Evolutionary conservation across 2,329 filamentous ascomycete species (phyloP).

Genomic region (Escovopsis sp.): DNA sequence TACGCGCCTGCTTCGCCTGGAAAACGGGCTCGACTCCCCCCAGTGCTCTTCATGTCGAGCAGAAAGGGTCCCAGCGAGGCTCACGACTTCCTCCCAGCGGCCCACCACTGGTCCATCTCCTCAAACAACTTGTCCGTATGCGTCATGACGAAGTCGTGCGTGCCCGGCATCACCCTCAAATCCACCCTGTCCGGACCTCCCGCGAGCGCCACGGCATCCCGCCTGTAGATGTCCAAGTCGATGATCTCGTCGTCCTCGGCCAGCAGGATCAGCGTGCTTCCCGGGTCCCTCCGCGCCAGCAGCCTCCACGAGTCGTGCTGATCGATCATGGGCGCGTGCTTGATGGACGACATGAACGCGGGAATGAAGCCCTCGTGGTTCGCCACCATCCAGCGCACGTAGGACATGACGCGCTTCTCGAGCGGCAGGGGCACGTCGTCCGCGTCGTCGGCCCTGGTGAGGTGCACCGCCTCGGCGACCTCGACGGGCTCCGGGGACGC

Average conservation of each 20-base stretch:
- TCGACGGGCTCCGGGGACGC: conserved; percentile 23
- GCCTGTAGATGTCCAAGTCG: conserved; percentile 31
- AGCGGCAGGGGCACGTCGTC: conserved; percentile 20
- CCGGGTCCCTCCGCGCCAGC: conserved; percentile 26
- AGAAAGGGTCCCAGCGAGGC: no score
- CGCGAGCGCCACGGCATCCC: conserved; percentile 34
- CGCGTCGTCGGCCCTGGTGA: conserved; percentile 10
- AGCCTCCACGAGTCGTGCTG: conserved; percentile 36
- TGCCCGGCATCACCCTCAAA: conserved; percentile 37
- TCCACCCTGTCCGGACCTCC: conserved; percentile 34
- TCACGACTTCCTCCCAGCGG: conserved; percentile 4
- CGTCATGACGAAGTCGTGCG: conserved; percentile 51
- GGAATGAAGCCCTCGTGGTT: conserved; percentile 43
- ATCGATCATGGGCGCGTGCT: conserved; percentile 36
- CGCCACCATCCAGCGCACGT: conserved; percentile 43
- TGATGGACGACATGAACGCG: conserved; percentile 44
- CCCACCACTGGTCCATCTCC: conserved; percentile 35
- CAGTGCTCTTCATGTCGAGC: no score
- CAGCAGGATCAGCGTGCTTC: conserved; percentile 37
- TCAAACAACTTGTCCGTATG: conserved; percentile 28
- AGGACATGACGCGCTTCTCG: conserved; percentile 31
- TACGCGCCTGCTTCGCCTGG: no score
- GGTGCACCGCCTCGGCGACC: conserved; percentile 25
- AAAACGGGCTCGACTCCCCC: no score
- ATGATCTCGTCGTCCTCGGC: conserved; percentile 37